Conservation (phyloP, 768 basidiomycete species). For the Rossbeevera mucosa region DNA sequence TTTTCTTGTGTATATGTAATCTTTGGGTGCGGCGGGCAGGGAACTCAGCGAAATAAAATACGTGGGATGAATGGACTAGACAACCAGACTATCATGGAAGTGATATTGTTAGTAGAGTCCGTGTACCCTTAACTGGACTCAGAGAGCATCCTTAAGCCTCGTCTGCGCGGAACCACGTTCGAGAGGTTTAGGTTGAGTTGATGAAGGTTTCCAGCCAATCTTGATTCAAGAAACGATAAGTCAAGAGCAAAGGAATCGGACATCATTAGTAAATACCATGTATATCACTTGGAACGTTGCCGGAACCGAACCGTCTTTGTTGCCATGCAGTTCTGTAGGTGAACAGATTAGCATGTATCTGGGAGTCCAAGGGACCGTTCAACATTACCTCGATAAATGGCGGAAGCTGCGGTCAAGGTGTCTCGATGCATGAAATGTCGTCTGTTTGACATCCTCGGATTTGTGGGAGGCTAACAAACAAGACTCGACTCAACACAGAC, state of each 20-base stretch:
- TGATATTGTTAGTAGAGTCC: neutral
- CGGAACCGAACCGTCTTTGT: conserved; percentile 78
- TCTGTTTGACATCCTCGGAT: conserved; percentile 33
- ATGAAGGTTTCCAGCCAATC: conserved; percentile 83
- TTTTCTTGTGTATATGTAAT: too few relatives aligned
- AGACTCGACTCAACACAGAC: conserved; percentile 34
- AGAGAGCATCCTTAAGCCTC: conserved; percentile 59
- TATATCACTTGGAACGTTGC: conserved; percentile 97
- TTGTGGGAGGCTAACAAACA: neutral
- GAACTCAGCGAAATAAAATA: neutral
- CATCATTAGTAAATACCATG: conserved; percentile 52
- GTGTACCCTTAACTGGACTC: conserved; percentile 2
- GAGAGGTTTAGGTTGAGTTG: conserved; percentile 61
- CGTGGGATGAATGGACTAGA: too few relatives aligned
- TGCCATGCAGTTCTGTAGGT: conserved; percentile 71
- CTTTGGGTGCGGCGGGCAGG: neutral
- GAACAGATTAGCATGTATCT: neutral
- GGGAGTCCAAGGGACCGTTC: neutral
- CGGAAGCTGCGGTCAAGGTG: conserved; percentile 84
- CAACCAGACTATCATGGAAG: too few relatives aligned
- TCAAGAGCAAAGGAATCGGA: neutral
- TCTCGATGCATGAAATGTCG: conserved; percentile 72
- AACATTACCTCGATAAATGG: conserved; percentile 81
- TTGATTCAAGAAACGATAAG: conserved; percentile 23
- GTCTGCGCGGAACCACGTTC: conserved; percentile 58